Percentiles rank a stretch among this genome's conserved stretches.
These are phyloP conservation scores for Pulveroboletus sp. DNA, from an alignment of 768 basidiomycete genomes.

Conservation along the genomic window DNA sequence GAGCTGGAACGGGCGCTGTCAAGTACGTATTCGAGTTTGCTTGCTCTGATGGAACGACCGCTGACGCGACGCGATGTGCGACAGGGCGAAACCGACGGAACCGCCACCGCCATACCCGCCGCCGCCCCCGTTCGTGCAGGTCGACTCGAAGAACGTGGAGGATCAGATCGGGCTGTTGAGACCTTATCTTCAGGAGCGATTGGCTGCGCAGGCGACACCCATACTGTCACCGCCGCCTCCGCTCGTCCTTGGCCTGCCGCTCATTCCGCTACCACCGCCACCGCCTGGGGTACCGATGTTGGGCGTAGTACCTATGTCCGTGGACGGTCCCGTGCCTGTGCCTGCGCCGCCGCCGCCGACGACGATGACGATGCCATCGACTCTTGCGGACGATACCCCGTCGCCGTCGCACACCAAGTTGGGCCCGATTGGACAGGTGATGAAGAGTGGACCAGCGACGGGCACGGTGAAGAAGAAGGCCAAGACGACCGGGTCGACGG, in stretches of 20 bases:
- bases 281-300: slow-evolving; percentile 2
- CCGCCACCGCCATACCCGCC: slow-evolving; percentile 82
- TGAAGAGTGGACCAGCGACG: slow-evolving; percentile 45
- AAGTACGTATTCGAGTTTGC: slow-evolving; percentile 42
- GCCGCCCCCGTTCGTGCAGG: slow-evolving; percentile 73
- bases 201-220: slow-evolving; percentile 40
- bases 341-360: neutral
- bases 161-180: slow-evolving; percentile 84
- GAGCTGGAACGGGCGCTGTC: slow-evolving; percentile 37
- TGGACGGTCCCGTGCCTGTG: neutral
- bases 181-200: slow-evolving; percentile 62
- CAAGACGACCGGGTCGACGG: slow-evolving; percentile 22
- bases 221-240: slow-evolving; percentile 22
- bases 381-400: slow-evolving; percentile 64
- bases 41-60: neutral
- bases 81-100: slow-evolving; percentile 61
- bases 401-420: slow-evolving; percentile 60
- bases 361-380: slow-evolving; percentile 16
- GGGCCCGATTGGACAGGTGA: slow-evolving; percentile 74
- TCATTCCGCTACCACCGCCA: slow-evolving; percentile 12
- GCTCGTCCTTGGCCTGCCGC: slow-evolving; percentile 13
- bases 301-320: neutral
- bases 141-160: slow-evolving; percentile 62
- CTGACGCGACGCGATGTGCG: slow-evolving; percentile 1
- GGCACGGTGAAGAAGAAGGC: slow-evolving; percentile 61